These are phyloP conservation scores for Sclerotinia trifoliorum DNA, from an alignment of 2,329 filamentous ascomycete genomes.

Conservation along the genomic window DNA sequence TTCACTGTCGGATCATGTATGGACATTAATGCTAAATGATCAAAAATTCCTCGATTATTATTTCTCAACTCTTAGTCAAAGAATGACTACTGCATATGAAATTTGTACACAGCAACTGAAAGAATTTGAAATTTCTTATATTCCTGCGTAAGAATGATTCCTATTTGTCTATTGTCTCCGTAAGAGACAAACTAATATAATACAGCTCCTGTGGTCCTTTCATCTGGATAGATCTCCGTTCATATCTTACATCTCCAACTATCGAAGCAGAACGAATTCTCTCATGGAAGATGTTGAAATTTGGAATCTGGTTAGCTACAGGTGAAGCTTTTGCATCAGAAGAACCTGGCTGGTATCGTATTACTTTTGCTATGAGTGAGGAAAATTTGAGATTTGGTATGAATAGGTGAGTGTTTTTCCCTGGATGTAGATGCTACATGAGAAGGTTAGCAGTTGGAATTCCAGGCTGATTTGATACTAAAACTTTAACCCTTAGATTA, in stretches of 20 bases:
- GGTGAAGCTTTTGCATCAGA: constrained; percentile 25
- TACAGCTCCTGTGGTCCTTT: constrained; percentile 25
- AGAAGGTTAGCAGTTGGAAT: background rate
- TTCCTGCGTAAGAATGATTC: constrained; percentile 5
- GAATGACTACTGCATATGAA: constrained; percentile 22
- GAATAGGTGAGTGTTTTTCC: constrained; percentile 15
- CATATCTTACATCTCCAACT: constrained; percentile 16
- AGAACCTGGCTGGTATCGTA: constrained; percentile 23
- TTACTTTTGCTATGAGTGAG: constrained; percentile 25
- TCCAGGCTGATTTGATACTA: background rate
- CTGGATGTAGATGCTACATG: background rate
- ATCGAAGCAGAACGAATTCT: constrained; percentile 23
- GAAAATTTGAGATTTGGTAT: constrained; percentile 25
- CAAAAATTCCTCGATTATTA: constrained; percentile 22
- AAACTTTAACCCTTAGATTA: background rate
- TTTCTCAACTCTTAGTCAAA: constrained; percentile 14
- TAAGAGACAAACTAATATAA: background rate
- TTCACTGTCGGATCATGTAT: constrained; percentile 23
- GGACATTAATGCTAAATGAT: constrained; percentile 24
- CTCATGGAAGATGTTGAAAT: constrained; percentile 25
- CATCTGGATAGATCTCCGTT: constrained; percentile 25
- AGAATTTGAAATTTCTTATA: constrained; percentile 21
- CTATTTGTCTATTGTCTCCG: background rate
- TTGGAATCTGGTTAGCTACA: constrained; percentile 27
- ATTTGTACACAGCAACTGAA: constrained; percentile 18